These are phyloP conservation scores for Verticillium longisporum DNA, from an alignment of 2,329 filamentous ascomycete genomes.

Conservation along the genomic window DNA sequence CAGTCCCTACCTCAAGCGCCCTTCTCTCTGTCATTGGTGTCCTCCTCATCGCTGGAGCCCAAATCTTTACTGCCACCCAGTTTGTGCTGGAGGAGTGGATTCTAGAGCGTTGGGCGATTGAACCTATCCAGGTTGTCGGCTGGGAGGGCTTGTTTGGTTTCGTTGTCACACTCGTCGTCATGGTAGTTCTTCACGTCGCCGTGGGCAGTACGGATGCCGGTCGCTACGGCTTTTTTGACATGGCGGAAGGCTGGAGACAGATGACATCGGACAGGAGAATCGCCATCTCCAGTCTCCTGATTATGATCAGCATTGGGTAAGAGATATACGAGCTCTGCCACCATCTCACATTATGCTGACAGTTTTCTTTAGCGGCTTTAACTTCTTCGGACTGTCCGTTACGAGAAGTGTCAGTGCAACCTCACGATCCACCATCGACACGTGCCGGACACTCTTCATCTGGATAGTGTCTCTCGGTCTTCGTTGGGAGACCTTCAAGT, in stretches of 20 bases:
- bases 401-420: slow-evolving; percentile 87
- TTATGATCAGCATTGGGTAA: slow-evolving; percentile 97
- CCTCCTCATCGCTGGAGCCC: slow-evolving; percentile 82
- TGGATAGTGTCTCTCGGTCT: slow-evolving; percentile 92
- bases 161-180: slow-evolving; percentile 66
- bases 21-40: slow-evolving; percentile 74
- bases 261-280: slow-evolving; percentile 67
- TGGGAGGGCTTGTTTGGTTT: slow-evolving; percentile 97
- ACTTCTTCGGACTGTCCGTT: slow-evolving; percentile 95
- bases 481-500: slow-evolving; percentile 97
- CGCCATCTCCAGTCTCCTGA: slow-evolving; percentile 71
- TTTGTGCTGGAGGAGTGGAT: slow-evolving; percentile 96
- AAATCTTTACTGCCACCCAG: slow-evolving; percentile 94
- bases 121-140: slow-evolving; percentile 85
- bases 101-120: slow-evolving; percentile 56
- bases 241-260: slow-evolving; percentile 76
- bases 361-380: slow-evolving; percentile 68
- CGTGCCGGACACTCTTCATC: slow-evolving; percentile 94
- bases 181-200: slow-evolving; percentile 71
- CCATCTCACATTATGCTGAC: neutral
- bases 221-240: slow-evolving; percentile 80
- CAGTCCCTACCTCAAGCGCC: slow-evolving; percentile 29
- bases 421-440: slow-evolving; percentile 92
- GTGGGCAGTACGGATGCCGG: slow-evolving; percentile 72
- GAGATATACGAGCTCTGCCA: too few relatives aligned